Conservation (phyloP, 75 land plant genomes). For the Sequoia sempervirens region DNA sequence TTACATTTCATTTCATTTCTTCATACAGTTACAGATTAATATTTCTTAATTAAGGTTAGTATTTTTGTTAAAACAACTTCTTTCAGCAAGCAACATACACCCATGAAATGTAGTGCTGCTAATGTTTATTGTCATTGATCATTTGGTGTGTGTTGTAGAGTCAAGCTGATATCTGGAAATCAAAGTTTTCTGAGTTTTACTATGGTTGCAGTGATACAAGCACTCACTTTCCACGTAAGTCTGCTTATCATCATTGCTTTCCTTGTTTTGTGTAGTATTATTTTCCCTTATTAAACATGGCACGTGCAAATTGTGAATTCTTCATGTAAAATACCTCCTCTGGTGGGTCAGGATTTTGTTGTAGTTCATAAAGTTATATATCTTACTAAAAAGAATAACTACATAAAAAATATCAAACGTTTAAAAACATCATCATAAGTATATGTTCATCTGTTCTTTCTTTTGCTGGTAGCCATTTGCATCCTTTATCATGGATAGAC, state of each 20-base stretch:
- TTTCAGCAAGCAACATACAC: too few relatives aligned
- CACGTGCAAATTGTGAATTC: not conserved
- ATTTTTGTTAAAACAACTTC: not conserved
- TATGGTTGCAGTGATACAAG: slow-evolving; percentile 70
- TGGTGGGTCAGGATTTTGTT: not conserved
- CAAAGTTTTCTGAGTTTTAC: slow-evolving; percentile 36
- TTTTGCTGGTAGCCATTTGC: not conserved
- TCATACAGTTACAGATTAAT: not conserved
- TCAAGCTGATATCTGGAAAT: slow-evolving; percentile 48
- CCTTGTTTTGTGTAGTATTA: not conserved
- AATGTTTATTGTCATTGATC: not conserved
- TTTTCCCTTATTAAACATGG: not conserved
- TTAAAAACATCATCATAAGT: not conserved
- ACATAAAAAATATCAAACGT: not conserved
- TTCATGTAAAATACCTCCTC: not conserved
- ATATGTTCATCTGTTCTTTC: not conserved
- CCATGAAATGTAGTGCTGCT: too few relatives aligned
- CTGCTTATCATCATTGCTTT: not conserved
- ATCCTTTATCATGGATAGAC: not conserved
- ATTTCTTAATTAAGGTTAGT: not conserved
- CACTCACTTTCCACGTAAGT: slow-evolving; percentile 58
- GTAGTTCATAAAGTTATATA: not conserved
- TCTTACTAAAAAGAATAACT: not conserved
- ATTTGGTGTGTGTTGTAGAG: slow-evolving; percentile 16
- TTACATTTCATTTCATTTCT: not conserved